Base-by-base conservation (phyloP, 352 stramenopile species). In the Pythium coloratum region DNA sequence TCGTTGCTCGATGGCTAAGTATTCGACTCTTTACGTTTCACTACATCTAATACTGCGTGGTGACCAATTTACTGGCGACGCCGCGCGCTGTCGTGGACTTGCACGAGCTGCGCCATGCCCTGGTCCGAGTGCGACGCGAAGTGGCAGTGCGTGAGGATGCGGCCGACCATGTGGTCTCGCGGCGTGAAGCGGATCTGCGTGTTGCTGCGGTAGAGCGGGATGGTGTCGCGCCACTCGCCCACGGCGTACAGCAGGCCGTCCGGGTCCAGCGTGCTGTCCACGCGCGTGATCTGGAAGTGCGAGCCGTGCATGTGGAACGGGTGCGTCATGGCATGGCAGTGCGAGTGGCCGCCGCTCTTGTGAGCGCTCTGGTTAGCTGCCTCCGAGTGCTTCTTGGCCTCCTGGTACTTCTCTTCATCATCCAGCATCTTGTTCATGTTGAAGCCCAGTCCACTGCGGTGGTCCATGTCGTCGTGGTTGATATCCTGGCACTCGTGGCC, bases 281-380 rank as follows among this genome's bases (percentile, higher is more conserved):
- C 75, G 34, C 59, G 69, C 20, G 80, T 80, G 42, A 92, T 70
- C 67, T 90, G 82, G 54, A 94, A 91, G 66, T 92, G 86, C 44
- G 80, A 86, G 40, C 74, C 74, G 76, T 94, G 86, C 57, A 94
- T 86, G 67, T 94, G 86, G 73, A 92, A 94, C 50, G 83, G 83
- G 50, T 92, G 83, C 32, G 77, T 90, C 84, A 92, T 90, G 20
- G 80, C 80, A 51, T 84, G 84, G 69, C 83, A 92, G 59, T 75
- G 65, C 62, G 64, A 64, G 44, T 76, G 64, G 24, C 9, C 18
- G 50, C 54, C 50, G 5, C 26, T 56, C 63, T 26, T 32, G 54
- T 60, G 26, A 33, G 16, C 10, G 30, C n/a, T 47, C 30, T 59
- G 32, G 26, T 44, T 42, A n/a, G n/a, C 10, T 58, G 3, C 66